phyloP scores from a whole-genome alignment of 176 grass and related monocot genomes.

The Musa itinerans region DNA sequence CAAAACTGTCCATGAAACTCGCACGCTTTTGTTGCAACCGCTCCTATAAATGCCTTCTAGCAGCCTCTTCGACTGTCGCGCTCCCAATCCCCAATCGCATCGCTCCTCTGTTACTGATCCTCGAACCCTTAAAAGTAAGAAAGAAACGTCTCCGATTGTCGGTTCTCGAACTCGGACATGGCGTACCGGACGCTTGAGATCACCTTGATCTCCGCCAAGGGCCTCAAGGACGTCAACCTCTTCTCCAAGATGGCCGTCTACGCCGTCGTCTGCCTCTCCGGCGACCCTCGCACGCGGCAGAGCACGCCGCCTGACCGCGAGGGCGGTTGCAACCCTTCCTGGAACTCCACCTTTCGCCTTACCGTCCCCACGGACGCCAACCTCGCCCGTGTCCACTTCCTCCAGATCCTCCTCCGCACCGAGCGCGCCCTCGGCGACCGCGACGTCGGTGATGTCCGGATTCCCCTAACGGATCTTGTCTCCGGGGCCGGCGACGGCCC shows the following conservation, averaged over 20 bases:
- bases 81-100: too few relatives aligned
- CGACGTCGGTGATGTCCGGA: slow-evolving; percentile 59
- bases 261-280: slow-evolving; percentile 27
- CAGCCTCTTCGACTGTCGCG: too few relatives aligned
- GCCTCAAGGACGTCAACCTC: slow-evolving; percentile 1
- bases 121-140: too few relatives aligned
- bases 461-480: slow-evolving; percentile 39
- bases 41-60: too few relatives aligned
- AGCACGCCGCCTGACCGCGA: slow-evolving; percentile 43
- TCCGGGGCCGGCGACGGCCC: not conserved
- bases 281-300: slow-evolving; percentile 33
- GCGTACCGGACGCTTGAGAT: slow-evolving; percentile 1
- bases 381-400: slow-evolving; percentile 19
- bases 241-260: slow-evolving; percentile 1
- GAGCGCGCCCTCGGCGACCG: slow-evolving; percentile 56
- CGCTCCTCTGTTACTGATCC: too few relatives aligned
- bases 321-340: slow-evolving; percentile 48
- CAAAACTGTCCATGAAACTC: too few relatives aligned
- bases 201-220: not conserved
- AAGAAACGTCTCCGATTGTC: too few relatives aligned
- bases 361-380: slow-evolving; percentile 26
- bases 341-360: slow-evolving; percentile 56
- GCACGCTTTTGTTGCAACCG: too few relatives aligned
- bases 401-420: slow-evolving; percentile 59
- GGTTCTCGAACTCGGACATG: not conserved